A percentile compares a stretch with the other conserved stretches of the same genome.
Conservation (phyloP, 176 grass and related monocot species). For the Rhynchospora pubera region DNA sequence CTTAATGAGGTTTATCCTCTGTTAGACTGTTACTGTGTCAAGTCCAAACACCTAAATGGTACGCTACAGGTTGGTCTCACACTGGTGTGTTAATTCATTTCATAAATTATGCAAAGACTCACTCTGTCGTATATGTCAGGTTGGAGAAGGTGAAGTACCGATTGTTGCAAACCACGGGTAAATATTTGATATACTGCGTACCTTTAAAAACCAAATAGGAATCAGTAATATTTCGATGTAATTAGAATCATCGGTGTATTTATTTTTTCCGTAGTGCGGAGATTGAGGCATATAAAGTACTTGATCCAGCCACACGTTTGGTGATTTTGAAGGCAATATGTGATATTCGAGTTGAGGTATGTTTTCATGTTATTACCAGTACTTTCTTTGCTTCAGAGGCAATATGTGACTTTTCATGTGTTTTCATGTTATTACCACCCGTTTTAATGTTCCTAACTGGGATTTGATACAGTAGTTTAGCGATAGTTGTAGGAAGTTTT, state of each 20-base stretch:
- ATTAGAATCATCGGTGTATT: background rate
- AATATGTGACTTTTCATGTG: too few relatives aligned
- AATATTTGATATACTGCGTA: constrained; percentile 16
- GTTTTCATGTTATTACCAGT: constrained; percentile 11
- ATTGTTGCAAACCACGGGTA: constrained; percentile 85
- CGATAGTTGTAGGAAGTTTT: background rate
- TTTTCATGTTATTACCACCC: too few relatives aligned
- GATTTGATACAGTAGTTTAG: background rate
- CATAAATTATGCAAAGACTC: constrained; percentile 28
- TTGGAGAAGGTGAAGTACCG: constrained; percentile 77
- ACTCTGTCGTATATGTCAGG: constrained; percentile 48
- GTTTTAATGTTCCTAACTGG: background rate
- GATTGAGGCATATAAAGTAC: constrained; percentile 59
- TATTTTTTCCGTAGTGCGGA: constrained; percentile 43
- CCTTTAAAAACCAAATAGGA: background rate
- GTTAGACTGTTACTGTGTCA: background rate
- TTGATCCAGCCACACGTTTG: constrained; percentile 72
- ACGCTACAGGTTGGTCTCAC: background rate
- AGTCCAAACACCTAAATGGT: background rate
- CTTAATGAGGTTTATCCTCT: background rate
- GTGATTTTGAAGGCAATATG: constrained; percentile 85
- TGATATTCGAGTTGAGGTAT: constrained; percentile 83
- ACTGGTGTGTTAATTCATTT: constrained; percentile 16
- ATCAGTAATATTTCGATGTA: constrained; percentile 10
- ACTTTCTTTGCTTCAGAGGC: background rate